These are phyloP conservation scores for Diplocarpon rosae DNA, from an alignment of 2,329 filamentous ascomycete genomes.

Conservation along the genomic window DNA sequence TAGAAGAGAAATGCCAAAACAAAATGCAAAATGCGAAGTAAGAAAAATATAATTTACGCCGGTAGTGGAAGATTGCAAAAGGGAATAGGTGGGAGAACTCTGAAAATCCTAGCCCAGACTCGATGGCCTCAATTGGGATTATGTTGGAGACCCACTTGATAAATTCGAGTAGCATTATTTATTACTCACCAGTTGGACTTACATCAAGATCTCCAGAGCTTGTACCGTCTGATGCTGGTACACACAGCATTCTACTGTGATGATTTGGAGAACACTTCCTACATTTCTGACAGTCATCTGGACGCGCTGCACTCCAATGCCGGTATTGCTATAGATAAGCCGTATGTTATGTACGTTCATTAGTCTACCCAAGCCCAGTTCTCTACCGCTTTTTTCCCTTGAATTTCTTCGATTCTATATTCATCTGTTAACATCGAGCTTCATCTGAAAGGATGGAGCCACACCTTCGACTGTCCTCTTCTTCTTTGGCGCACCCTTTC, in stretches of 20 bases:
- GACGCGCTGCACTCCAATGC: constrained; percentile 15
- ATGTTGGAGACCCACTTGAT: too few relatives aligned
- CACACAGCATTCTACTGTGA: not conserved
- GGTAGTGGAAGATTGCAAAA: too few relatives aligned
- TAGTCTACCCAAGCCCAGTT: constrained; percentile 8
- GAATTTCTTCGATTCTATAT: constrained; percentile 35
- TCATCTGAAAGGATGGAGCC: constrained; percentile 2
- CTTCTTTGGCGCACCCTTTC: constrained; percentile 85
- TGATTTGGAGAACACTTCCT: constrained; percentile 5
- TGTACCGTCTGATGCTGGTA: too few relatives aligned
- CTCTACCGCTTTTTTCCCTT: constrained; percentile 35
- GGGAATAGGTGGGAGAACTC: too few relatives aligned
- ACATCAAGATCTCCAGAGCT: too few relatives aligned
- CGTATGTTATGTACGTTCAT: constrained; percentile 17
- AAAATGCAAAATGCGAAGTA: too few relatives aligned
- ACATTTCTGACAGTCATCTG: constrained; percentile 5
- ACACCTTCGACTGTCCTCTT: constrained; percentile 49
- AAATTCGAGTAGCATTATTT: too few relatives aligned
- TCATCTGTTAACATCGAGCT: constrained; percentile 5
- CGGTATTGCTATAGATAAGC: constrained; percentile 21
- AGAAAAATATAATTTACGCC: too few relatives aligned
- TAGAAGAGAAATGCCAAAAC: too few relatives aligned
- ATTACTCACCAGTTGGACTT: too few relatives aligned
- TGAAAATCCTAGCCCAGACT: too few relatives aligned
- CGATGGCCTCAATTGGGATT: too few relatives aligned